Base-by-base conservation (phyloP, 371 early-diverging fungal species). In the Gilbertella persicaria region DNA sequence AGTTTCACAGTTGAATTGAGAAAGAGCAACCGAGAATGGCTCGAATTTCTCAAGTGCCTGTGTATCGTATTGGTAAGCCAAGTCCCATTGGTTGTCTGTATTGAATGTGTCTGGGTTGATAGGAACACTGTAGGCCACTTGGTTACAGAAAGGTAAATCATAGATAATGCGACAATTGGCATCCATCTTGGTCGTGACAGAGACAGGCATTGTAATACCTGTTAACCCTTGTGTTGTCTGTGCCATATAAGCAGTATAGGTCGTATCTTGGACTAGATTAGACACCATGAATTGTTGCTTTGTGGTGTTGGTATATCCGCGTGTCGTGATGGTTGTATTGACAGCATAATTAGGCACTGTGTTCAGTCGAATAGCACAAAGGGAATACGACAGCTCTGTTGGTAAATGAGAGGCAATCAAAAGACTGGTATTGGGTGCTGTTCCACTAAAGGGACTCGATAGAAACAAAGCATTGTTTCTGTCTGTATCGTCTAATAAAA, bases 101-200 rank as follows among this genome's bases (percentile, higher is more conserved):
- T 28, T 10, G 37, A 55, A 47, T 0, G 53, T 37, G 1, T 41
- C 59, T 6, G 65, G 50, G 42, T 56, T 37, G 14, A 61, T 39
- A 28, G 80, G 80, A 0, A 85, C 85, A 23, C 83, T 78, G 50
- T 86, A 84, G 0, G 82, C 82, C 2, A 84, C 85, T 53, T 79
- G 74, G 19, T 78, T 53, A 60, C 87, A 86, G 50, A 84, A 83
- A 14, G 45, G 46, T 6, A 86, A 56, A 29, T 78, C 68, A 42
- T 80, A 77, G n/a, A 86, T 67, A 44, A 86, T 47, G 25, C 70
- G 60, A 57, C 86, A 86, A 37, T 75, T 80, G 17, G 61, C 60
- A 56, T 62, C 77, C 64, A 46, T 26, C 40, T 75, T 78, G 8
- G 73, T 75, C 2, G 45, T 24, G 1, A 73, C 21, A 5, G 19